These are phyloP conservation scores for Trichoderma aggressivum DNA, from an alignment of 2,329 filamentous ascomycete genomes.

Conservation along the genomic window DNA sequence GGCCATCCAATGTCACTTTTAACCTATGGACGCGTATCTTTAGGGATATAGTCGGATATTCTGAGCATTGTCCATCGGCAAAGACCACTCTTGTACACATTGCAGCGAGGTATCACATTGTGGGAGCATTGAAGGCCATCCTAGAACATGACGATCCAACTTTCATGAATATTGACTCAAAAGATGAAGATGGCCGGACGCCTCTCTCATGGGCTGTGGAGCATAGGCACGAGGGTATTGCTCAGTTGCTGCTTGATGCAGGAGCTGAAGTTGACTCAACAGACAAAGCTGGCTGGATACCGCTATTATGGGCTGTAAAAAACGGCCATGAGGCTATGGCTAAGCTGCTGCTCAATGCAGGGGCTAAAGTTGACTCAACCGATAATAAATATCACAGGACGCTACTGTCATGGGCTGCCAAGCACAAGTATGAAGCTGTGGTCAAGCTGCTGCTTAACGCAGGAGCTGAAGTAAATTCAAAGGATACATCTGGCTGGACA, in stretches of 20 bases:
- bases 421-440: not conserved
- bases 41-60: rapidly evolving
- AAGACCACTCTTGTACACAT: not conserved
- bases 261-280: not conserved
- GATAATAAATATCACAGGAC: not conserved
- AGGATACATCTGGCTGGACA: not conserved
- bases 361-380: not conserved
- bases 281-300: not conserved
- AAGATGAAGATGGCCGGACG: not conserved
- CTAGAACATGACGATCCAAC: not conserved
- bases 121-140: not conserved
- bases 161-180: not conserved
- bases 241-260: not conserved
- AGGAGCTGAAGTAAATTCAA: not conserved
- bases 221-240: not conserved
- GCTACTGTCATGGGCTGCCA: not conserved
- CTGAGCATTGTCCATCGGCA: not conserved
- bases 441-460: too few species aligned
- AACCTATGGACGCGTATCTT: not conserved
- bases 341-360: not conserved
- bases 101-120: not conserved
- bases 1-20: not conserved
- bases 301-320: not conserved
- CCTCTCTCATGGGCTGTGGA: not conserved
- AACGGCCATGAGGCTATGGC: not conserved